A percentile compares a stretch with the other conserved stretches of the same genome.
These are phyloP conservation scores for Neurospora cerealis DNA, from an alignment of 495 filamentous ascomycete genomes.

Conservation along the genomic window DNA sequence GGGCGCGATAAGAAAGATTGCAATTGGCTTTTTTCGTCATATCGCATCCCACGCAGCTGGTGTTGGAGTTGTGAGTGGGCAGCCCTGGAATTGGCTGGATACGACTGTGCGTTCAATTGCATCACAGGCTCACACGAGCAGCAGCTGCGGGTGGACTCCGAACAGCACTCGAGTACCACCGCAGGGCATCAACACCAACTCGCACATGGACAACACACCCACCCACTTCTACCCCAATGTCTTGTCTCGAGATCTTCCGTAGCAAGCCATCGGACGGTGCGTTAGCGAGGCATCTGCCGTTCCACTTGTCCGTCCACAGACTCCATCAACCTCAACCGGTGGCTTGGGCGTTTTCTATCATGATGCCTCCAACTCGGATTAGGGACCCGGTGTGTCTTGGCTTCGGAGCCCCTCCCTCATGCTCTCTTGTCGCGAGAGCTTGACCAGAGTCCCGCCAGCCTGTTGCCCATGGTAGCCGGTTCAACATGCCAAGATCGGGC, in stretches of 20 bases:
- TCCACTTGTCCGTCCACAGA: not conserved
- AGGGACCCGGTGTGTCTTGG: not conserved
- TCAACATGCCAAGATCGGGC: not conserved
- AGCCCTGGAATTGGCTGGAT: slow-evolving; percentile 18
- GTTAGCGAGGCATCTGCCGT: not conserved
- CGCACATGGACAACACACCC: not conserved
- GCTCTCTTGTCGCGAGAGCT: not conserved
- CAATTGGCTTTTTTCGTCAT: slow-evolving; percentile 26
- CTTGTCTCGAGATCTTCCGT: not conserved
- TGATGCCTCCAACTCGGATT: not conserved
- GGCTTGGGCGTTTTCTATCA: not conserved
- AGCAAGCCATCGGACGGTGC: not conserved
- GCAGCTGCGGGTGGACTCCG: not conserved
- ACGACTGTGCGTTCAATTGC: slow-evolving; percentile 12
- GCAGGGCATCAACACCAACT: not conserved
- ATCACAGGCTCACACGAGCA: slow-evolving; percentile 11
- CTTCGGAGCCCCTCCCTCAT: not conserved
- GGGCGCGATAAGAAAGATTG: slow-evolving; percentile 19
- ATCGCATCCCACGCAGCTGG: slow-evolving; percentile 22
- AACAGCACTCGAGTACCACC: not conserved
- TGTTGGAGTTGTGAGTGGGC: slow-evolving; percentile 12
- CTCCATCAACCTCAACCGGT: not conserved
- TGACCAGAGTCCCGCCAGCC: not conserved
- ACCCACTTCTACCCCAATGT: not conserved
- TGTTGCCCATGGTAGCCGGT: not conserved